Evolutionary conservation across 805 yeast genomes (phyloP).

Genomic region (Wickerhamomyces xylosicus): DNA sequence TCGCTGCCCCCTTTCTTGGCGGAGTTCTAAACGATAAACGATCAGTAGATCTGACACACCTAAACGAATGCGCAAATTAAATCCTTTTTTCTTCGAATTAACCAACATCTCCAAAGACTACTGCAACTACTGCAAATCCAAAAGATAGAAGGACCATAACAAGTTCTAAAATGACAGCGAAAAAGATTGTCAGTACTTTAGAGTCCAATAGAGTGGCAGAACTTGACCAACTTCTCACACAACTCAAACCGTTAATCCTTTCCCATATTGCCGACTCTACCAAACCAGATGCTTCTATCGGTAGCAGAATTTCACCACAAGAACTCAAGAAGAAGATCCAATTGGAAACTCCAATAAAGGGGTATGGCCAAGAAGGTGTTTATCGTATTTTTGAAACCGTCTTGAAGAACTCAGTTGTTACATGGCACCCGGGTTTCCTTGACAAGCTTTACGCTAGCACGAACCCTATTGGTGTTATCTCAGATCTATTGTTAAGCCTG

Average conservation of each 20-base stretch:
- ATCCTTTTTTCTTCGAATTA: too few relatives aligned
- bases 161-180: slow-evolving; percentile 17
- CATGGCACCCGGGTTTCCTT: slow-evolving; percentile 82
- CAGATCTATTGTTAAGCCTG: slow-evolving; percentile 58
- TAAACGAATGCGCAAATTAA: too few relatives aligned
- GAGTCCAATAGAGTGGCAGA: slow-evolving; percentile 47
- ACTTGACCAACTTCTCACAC: slow-evolving; percentile 40
- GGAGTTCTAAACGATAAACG: too few relatives aligned
- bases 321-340: slow-evolving; percentile 28
- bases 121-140: too few relatives aligned
- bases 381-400: slow-evolving; percentile 42
- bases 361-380: slow-evolving; percentile 33
- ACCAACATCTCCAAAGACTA: too few relatives aligned
- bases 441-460: slow-evolving; percentile 82
- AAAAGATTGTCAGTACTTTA: slow-evolving; percentile 17
- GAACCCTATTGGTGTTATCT: slow-evolving; percentile 71
- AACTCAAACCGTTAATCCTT: slow-evolving; percentile 41
- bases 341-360: slow-evolving; percentile 26
- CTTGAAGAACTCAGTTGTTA: slow-evolving; percentile 59
- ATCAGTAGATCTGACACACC: too few relatives aligned
- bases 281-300: slow-evolving; percentile 35
- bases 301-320: slow-evolving; percentile 40
- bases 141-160: too few relatives aligned
- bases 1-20: too few relatives aligned
- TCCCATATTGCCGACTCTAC: slow-evolving; percentile 42